Base-by-base conservation (phyloP, 345 rosid genomes). In the Eucalyptus cloeziana region DNA sequence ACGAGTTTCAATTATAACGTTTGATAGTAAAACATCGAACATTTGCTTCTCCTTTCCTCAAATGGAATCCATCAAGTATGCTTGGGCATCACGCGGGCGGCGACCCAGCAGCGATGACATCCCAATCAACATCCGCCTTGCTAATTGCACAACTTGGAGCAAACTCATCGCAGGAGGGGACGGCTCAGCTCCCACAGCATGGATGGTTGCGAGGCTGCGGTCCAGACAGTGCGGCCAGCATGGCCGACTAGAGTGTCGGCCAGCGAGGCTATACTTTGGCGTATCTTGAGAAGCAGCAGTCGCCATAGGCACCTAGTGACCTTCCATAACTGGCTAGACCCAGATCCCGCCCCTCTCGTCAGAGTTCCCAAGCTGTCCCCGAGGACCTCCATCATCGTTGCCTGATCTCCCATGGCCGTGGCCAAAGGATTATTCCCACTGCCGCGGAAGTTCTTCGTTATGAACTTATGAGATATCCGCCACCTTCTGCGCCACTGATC, bases 401-500 rank as follows among this genome's bases (percentile, higher is more conserved):
- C 56, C 71, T 7, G 71, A n/a, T 64, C 71, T 64, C 37, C 71
- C 37, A 13, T 64, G 71, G 71, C 71, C 33, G 9, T 8, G 0
- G 71, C 37, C 3, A n/a, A 30, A 64, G 71, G 71, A 14, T 14
- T 30, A 64, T n/a, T 64, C 37, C 19, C 0, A 0, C 56, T 52
- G 37, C 16, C 37, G 14, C 64, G 30, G 64, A 58, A 13, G n/a
- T 58, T 30, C 64, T 58, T 58, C 64, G 13, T 58, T 25, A 58
- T n/a, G n/a, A n/a, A n/a, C n/a, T n/a, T n/a, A n/a, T 5, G 64
- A 58, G 64, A 58, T 58, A 40, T 40, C 19, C 33, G 19, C 71
- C 71, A 64, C 19, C 19, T 64, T 6, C 71, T 64, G 33, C 19
- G 37, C 33, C 0, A 0, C 19, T 64, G 71, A 64, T 64, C 0